Conservation (phyloP, 1,284 basidiomycete genomes). For the Pseudozyma pruni region DNA sequence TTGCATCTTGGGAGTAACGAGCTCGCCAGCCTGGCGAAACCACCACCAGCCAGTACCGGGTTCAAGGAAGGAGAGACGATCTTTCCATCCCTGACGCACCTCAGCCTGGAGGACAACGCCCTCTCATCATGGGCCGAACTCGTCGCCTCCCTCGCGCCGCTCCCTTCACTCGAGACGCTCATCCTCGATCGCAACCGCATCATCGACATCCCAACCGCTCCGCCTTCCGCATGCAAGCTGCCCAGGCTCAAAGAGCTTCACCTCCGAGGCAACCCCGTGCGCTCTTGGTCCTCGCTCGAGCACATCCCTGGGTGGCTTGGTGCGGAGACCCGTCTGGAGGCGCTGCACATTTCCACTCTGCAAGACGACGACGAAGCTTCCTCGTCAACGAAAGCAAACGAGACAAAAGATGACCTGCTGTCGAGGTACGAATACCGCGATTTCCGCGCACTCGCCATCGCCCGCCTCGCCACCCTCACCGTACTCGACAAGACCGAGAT, state of each 20-base stretch:
- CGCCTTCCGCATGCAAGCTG: constrained; percentile 60
- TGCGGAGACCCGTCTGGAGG: constrained; percentile 67
- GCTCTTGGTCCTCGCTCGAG: constrained; percentile 78
- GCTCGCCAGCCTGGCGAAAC: constrained; percentile 64
- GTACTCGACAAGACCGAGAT: constrained; percentile 79
- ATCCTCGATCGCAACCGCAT: constrained; percentile 78
- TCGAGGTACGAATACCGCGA: constrained; percentile 66
- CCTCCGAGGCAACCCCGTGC: constrained; percentile 75
- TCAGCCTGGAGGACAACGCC: constrained; percentile 82
- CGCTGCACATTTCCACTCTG: constrained; percentile 20
- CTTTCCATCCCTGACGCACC: constrained; percentile 69
- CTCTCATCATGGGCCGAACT: constrained; percentile 75
- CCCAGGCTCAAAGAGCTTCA: constrained; percentile 73
- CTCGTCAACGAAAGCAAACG: neutral
- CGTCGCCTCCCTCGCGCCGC: constrained; percentile 70
- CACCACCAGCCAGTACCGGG: neutral
- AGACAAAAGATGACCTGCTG: constrained; percentile 3
- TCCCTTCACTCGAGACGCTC: constrained; percentile 75
- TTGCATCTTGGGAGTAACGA: constrained; percentile 84
- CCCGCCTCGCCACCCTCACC: constrained; percentile 76
- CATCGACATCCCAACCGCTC: constrained; percentile 70
- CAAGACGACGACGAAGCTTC: constrained; percentile 2
- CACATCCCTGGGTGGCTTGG: constrained; percentile 76
- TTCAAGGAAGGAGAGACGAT: neutral
- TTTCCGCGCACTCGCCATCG: constrained; percentile 77